A percentile compares a stretch with the other conserved stretches of the same genome.
phyloP scores from a whole-genome alignment of 2,329 filamentous ascomycete genomes.

The Aspergillus hiratsukae region DNA sequence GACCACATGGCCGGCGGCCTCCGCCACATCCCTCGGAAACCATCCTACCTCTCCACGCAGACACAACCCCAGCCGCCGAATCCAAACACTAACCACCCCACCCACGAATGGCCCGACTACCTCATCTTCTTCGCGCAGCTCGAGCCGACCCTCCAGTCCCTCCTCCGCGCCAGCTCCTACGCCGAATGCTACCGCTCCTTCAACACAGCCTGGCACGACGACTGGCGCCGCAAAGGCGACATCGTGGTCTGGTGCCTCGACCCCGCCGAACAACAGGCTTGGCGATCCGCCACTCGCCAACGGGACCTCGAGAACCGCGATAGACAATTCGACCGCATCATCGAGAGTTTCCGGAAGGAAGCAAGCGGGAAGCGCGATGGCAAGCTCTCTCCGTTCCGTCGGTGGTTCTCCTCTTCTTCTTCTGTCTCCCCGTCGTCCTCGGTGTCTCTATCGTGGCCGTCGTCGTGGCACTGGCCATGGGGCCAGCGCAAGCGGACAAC shows the following conservation, averaged over 20 bases:
- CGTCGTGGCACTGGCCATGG: slow-evolving; percentile 17
- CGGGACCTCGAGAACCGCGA: slow-evolving; percentile 23
- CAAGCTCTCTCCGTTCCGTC: neutral
- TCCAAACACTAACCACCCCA: slow-evolving; percentile 6
- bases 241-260: slow-evolving; percentile 57
- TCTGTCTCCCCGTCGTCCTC: neutral
- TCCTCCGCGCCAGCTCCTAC: slow-evolving; percentile 48
- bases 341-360: slow-evolving; percentile 29
- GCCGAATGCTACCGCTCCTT: slow-evolving; percentile 56
- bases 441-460: slow-evolving; percentile 11
- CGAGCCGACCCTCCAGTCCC: slow-evolving; percentile 44
- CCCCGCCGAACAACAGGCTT: slow-evolving; percentile 29
- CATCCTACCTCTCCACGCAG: slow-evolving; percentile 24
- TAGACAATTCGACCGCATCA: slow-evolving; percentile 32
- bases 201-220: slow-evolving; percentile 61
- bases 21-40: slow-evolving; percentile 28
- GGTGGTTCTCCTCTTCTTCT: slow-evolving; percentile 6
- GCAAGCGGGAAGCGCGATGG: slow-evolving; percentile 10
- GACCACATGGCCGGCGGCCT: slow-evolving; percentile 47
- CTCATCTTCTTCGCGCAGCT: slow-evolving; percentile 55
- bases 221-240: slow-evolving; percentile 57
- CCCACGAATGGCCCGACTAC: slow-evolving; percentile 46
- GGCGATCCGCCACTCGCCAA: slow-evolving; percentile 27
- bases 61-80: neutral
- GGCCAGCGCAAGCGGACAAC: slow-evolving; percentile 8